Evolutionary conservation across 2,329 filamentous ascomycete genomes (phyloP).

Genomic region (Pseudocercospora fuligena): DNA sequence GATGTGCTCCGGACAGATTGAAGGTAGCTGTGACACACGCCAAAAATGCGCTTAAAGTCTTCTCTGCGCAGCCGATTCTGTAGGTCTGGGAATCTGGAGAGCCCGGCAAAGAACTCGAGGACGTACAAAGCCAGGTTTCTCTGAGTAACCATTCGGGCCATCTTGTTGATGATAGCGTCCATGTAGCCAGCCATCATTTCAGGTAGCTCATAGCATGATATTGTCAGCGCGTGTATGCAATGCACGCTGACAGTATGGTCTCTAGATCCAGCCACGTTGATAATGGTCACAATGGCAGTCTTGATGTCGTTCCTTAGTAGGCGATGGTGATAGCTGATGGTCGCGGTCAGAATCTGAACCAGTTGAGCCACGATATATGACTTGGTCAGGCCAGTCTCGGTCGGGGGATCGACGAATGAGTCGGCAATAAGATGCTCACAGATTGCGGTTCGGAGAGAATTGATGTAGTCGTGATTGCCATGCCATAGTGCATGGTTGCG

Average conservation of each 20-base stretch:
- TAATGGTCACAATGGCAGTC: conserved; percentile 80
- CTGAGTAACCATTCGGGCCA: conserved; percentile 95
- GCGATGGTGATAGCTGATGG: conserved; percentile 86
- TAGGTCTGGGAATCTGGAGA: conserved; percentile 78
- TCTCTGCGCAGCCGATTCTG: conserved; percentile 63
- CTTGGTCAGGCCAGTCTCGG: conserved; percentile 77
- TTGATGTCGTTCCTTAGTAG: conserved; percentile 87
- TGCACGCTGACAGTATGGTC: conserved; percentile 74
- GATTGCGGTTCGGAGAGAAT: conserved; percentile 73
- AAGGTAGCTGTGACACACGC: conserved; percentile 90
- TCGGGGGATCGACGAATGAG: conserved; percentile 79
- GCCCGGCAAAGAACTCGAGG: conserved; percentile 87
- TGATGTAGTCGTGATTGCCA: conserved; percentile 73
- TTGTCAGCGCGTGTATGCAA: conserved; percentile 91
- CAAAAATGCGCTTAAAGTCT: conserved; percentile 92
- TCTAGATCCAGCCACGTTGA: conserved; percentile 69
- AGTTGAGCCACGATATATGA: conserved; percentile 88
- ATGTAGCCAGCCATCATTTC: conserved; percentile 83
- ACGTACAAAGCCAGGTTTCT: conserved; percentile 91
- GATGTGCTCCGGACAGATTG: conserved; percentile 73
- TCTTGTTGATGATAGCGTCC: conserved; percentile 84
- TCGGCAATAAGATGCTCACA: conserved; percentile 83
- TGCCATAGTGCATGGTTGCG: conserved; percentile 87
- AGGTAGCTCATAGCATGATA: conserved; percentile 94
- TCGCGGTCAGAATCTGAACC: conserved; percentile 82